Evolutionary conservation across 2,329 filamentous ascomycete genomes (phyloP).

Genomic region (Fusarium sp.): DNA sequence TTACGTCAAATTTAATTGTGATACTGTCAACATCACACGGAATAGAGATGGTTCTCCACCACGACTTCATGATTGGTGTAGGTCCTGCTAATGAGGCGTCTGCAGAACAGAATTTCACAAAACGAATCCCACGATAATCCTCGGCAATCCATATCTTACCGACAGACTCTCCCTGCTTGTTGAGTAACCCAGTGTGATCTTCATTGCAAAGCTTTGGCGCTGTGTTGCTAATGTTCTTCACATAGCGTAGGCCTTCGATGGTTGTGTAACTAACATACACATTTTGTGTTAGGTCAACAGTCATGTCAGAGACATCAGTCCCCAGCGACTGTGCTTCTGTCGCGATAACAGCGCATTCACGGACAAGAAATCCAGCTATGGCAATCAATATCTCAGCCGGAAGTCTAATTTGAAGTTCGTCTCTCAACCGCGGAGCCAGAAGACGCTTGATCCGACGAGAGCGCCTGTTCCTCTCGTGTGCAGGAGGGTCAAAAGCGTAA

Average conservation of each 20-base stretch:
- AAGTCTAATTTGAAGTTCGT: conserved; percentile 8
- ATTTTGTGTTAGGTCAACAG: conserved; percentile 5
- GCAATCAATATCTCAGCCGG: conserved; percentile 13
- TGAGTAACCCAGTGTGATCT: background rate
- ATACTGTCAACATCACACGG: background rate
- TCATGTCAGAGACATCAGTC: background rate
- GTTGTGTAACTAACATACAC: conserved; percentile 1
- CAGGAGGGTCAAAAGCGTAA: conserved; percentile 9
- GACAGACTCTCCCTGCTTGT: background rate
- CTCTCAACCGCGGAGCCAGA: conserved; percentile 10
- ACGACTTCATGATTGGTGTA: conserved; percentile 18
- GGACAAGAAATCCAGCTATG: conserved; percentile 22
- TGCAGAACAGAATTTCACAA: conserved; percentile 7
- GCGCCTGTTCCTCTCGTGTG: rapidly evolving
- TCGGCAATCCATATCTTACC: conserved; percentile 30
- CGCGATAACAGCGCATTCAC: conserved; percentile 23
- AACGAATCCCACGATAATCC: conserved; percentile 25
- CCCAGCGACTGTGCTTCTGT: conserved; percentile 9
- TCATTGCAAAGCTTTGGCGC: background rate
- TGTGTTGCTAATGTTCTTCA: conserved; percentile 6
- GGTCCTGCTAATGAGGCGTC: conserved; percentile 1
- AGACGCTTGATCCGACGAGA: background rate
- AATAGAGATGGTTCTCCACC: conserved; percentile 22
- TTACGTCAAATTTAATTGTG: conserved; percentile 10
- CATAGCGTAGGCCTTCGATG: conserved; percentile 23